Base-by-base conservation (phyloP, 108 stramenopile species). In the Nannochloropsis oceanica region DNA sequence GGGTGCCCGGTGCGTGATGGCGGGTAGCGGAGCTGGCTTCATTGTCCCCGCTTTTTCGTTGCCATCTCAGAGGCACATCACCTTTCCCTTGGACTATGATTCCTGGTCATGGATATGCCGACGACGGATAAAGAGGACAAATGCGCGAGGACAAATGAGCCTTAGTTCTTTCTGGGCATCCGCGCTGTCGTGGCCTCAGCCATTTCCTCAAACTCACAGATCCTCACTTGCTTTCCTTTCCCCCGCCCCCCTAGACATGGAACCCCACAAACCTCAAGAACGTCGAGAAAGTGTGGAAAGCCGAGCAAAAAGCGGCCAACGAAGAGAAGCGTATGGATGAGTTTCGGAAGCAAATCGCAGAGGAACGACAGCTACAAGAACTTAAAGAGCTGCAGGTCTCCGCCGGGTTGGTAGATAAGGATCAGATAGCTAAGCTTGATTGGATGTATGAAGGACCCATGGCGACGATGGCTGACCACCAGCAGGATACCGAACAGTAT, bases 371-470 rank as follows among this genome's bases (percentile, higher is more conserved):
- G 44, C 42, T 82, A 8, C 81, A 82, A 24, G 81, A 82, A 12
- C 44, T 82, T 22, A 42, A 44, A 22, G 81, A 82, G 24, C 24
- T 82, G 44, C 81, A 82, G 24, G 81, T 82, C 22, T 42, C 81
- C 22, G 44, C 43, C 5, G 81, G 81, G 18, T n/a, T 73, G 59
- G 59, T 73, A 18, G 59, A 73, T n/a, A 73, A 73, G n/a, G n/a
- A 73, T n/a, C 81, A 82, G 24, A 82, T 24, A n/a, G 81, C 44
- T n/a, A 82, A 82, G 24, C 24, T 82, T 18, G 81, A 82, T 24
- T 82, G 81, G 81, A 82, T 82, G 81, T 82, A 82, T 82, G 81
- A 82, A 82, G 81, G 81, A 12, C 81, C 81, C 22, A 44, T 44
- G 44, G 81, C 81, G 44, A 73, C 59, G 59, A 73, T 73, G 59